Evolutionary conservation across 345 rosid genomes (phyloP).

Genomic region (Arabidopsis arenosa): DNA sequence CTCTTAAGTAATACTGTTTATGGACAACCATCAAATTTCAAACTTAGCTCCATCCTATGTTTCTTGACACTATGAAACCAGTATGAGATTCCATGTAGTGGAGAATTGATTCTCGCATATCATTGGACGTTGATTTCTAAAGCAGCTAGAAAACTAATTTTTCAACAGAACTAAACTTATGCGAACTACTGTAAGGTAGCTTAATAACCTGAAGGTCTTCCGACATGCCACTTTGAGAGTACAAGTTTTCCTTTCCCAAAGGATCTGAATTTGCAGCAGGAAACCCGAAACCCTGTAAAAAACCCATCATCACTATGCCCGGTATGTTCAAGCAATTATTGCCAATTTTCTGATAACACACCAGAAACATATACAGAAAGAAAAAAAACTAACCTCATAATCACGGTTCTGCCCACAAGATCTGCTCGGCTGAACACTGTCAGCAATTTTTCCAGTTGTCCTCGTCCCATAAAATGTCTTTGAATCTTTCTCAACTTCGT

Average conservation of each 20-base stretch:
- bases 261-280: constrained; percentile 49
- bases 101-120: constrained; percentile 25
- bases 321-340: constrained; percentile 38
- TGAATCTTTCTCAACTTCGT: constrained; percentile 53
- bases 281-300: constrained; percentile 56
- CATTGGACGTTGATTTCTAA: constrained; percentile 13
- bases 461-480: constrained; percentile 48
- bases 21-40: constrained; percentile 32
- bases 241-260: constrained; percentile 50
- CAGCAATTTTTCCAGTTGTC: constrained; percentile 48
- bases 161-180: constrained; percentile 1
- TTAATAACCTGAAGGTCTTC: constrained; percentile 65
- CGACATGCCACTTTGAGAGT: constrained; percentile 50
- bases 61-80: constrained; percentile 27
- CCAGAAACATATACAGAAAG: constrained; percentile 25
- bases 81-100: constrained; percentile 13
- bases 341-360: constrained; percentile 46
- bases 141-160: background rate
- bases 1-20: constrained; percentile 20
- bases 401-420: constrained; percentile 53
- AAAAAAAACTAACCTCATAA: constrained; percentile 56
- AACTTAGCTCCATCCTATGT: constrained; percentile 28
- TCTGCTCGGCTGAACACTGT: constrained; percentile 45
- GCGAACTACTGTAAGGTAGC: constrained; percentile 35
- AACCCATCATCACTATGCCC: constrained; percentile 53